Percentiles rank a stretch among this genome's conserved stretches.
Conservation (phyloP, 371 early-diverging fungal species). For the Mucor velutinosus region DNA sequence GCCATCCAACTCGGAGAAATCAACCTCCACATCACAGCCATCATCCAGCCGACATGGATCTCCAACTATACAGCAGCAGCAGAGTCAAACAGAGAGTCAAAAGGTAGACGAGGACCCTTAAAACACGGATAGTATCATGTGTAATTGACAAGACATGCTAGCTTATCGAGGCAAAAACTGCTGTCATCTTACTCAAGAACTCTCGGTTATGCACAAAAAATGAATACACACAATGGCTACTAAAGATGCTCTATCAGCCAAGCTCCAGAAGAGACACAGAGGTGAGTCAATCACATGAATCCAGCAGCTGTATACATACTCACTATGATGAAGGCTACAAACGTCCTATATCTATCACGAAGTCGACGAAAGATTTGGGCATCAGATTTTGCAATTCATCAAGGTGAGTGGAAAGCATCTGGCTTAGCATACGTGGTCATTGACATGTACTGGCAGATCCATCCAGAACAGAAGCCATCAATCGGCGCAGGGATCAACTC, state of each 20-base stretch:
- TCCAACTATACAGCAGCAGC: background rate
- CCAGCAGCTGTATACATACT: background rate
- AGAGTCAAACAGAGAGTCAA: background rate
- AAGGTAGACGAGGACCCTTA: background rate
- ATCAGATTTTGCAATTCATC: slow-evolving; percentile 29
- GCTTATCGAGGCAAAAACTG: slow-evolving; percentile 48
- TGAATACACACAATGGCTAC: slow-evolving; percentile 51
- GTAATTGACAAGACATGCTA: slow-evolving; percentile 7
- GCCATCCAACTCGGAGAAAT: background rate
- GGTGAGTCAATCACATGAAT: slow-evolving; percentile 13
- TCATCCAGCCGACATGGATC: background rate
- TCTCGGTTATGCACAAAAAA: slow-evolving; percentile 43
- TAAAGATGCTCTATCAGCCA: slow-evolving; percentile 49
- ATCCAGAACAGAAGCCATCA: background rate
- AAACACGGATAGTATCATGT: background rate
- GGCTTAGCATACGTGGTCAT: no score
- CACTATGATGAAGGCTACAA: slow-evolving; percentile 20
- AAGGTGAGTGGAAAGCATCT: slow-evolving; percentile 9
- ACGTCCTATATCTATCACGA: slow-evolving; percentile 44
- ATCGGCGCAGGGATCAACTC: slow-evolving; percentile 22
- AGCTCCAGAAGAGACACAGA: slow-evolving; percentile 34
- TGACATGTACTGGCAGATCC: background rate
- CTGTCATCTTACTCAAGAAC: slow-evolving; percentile 42
- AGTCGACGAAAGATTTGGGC: slow-evolving; percentile 44
- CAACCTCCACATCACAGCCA: background rate